Evolutionary conservation across 352 stramenopile species (phyloP), one percentile per base, ranked within the genome.

Genomic region (Globisporangium emineosum): DNA sequence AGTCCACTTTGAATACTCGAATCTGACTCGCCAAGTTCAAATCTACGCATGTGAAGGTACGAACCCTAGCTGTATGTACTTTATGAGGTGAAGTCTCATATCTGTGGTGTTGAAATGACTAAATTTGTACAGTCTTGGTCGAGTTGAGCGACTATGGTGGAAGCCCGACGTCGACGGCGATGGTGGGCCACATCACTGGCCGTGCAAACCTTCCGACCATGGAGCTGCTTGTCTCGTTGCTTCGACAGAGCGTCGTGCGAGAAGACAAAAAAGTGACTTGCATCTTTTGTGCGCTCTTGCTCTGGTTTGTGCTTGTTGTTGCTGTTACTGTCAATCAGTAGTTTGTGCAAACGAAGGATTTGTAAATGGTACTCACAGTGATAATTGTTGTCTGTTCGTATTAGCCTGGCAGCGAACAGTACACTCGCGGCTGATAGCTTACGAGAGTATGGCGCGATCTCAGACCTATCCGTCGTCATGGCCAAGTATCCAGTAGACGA

Each of bases 251-350:
- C 50, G 45, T 85, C 54, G 65, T 73, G 53, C 69, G 76, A 6
- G 78, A 91, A 67, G 83, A 91, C 69, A 89, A 88, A 64, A 91
- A 91, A 77, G 79, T 89, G 35, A 80, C 73, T 7, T 91, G 79
- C 57, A 69, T 73, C 23, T 87, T 89, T 62, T 87, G 75, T 59
- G 78, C 75, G 27, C 65, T 91, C 9, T 62, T 91, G 12, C 71
- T 91, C 15, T 89, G 82, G 82, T 91, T 76, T 23, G 73, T 15
- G 27, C 19, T 13, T 42, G 17, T 50, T 60, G 9, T 33, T 17
- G 5, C 12, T 33, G 25, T 42, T 17, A 4, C 19, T 17, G 35
- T 42, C 35, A 19, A 42, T 15, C 12, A 19, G 9, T 42, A 13
- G 5, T 19, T 5, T 42, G 19, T 42, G 12, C 35, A 42, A 42